Conservation (phyloP, 805 yeast genomes). For the Metschnikowia vanudenii region DNA sequence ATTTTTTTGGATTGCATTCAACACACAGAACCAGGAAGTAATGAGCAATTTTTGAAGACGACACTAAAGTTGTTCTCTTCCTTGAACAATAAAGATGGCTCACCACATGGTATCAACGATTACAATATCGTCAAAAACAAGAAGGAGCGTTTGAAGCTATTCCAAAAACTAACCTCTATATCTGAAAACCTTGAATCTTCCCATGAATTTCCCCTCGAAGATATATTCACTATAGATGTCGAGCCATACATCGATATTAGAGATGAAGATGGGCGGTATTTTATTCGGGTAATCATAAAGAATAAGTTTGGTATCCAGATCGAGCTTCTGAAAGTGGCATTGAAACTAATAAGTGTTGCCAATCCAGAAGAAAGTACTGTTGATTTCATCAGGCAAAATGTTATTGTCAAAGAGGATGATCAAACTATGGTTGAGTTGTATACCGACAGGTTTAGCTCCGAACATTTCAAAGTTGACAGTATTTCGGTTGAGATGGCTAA, state of each 20-base stretch:
- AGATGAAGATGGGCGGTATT: slow-evolving; percentile 32
- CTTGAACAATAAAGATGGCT: slow-evolving; percentile 19
- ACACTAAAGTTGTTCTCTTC: slow-evolving; percentile 42
- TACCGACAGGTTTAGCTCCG: slow-evolving; percentile 7
- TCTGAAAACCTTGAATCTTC: slow-evolving; percentile 4
- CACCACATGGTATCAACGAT: slow-evolving; percentile 27
- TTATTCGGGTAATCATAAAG: slow-evolving; percentile 31
- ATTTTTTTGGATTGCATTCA: slow-evolving; percentile 69
- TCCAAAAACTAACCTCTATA: slow-evolving; percentile 2
- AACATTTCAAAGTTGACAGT: slow-evolving; percentile 1
- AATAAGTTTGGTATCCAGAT: slow-evolving; percentile 30
- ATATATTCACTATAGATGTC: slow-evolving; percentile 36
- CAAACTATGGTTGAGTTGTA: slow-evolving; percentile 10
- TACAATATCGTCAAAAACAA: slow-evolving; percentile 23
- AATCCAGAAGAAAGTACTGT: slow-evolving; percentile 5
- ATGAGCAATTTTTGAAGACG: slow-evolving; percentile 33
- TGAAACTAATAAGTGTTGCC: slow-evolving; percentile 24
- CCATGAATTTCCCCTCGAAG: slow-evolving; percentile 29
- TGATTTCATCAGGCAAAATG: slow-evolving; percentile 11
- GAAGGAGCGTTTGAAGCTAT: slow-evolving; percentile 12
- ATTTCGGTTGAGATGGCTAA: slow-evolving; percentile 11
- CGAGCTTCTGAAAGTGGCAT: slow-evolving; percentile 21
- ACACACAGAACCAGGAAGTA: slow-evolving; percentile 28
- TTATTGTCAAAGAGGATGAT: slow-evolving; percentile 8
- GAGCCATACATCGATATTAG: slow-evolving; percentile 36